Evolutionary conservation across 2,329 filamentous ascomycete genomes (phyloP).

Genomic region (Colletotrichum liriopes): DNA sequence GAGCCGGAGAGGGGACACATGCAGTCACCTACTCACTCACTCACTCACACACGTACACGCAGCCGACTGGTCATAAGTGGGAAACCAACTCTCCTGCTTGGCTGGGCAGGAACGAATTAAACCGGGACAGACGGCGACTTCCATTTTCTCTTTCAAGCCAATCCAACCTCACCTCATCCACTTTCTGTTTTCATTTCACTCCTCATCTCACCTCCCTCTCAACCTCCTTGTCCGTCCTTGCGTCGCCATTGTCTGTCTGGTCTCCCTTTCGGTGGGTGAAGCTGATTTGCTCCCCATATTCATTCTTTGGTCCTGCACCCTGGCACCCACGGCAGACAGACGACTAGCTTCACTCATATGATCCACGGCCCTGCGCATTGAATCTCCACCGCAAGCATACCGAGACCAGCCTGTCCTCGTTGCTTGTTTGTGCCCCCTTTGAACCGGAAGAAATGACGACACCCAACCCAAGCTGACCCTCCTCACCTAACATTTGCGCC

Average conservation of each 20-base stretch:
- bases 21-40: not conserved
- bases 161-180: slow-evolving; percentile 23
- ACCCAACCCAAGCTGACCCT: slow-evolving; percentile 38
- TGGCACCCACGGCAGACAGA: not conserved
- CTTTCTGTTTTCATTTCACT: slow-evolving; percentile 27
- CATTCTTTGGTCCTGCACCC: slow-evolving; percentile 11
- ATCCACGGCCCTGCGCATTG: slow-evolving; percentile 17
- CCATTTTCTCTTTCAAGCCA: slow-evolving; percentile 18
- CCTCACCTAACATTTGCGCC: slow-evolving; percentile 13
- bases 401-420: slow-evolving; percentile 7
- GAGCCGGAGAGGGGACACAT: slow-evolving; percentile 8
- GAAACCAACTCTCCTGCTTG: not conserved
- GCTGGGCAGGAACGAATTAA: slow-evolving; percentile 20
- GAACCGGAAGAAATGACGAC: slow-evolving; percentile 40
- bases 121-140: slow-evolving; percentile 32
- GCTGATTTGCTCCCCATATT: slow-evolving; percentile 14
- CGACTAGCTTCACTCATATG: not conserved
- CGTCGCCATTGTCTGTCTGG: slow-evolving; percentile 5
- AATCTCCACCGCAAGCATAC: slow-evolving; percentile 7
- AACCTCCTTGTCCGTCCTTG: slow-evolving; percentile 7
- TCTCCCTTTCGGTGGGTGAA: slow-evolving; percentile 21
- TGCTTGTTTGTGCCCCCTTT: slow-evolving; percentile 29
- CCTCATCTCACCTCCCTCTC: slow-evolving; percentile 30
- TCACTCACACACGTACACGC: not conserved
- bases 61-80: not conserved